Conservation (phyloP, 345 rosid species). For the Clarkia xantiana region DNA sequence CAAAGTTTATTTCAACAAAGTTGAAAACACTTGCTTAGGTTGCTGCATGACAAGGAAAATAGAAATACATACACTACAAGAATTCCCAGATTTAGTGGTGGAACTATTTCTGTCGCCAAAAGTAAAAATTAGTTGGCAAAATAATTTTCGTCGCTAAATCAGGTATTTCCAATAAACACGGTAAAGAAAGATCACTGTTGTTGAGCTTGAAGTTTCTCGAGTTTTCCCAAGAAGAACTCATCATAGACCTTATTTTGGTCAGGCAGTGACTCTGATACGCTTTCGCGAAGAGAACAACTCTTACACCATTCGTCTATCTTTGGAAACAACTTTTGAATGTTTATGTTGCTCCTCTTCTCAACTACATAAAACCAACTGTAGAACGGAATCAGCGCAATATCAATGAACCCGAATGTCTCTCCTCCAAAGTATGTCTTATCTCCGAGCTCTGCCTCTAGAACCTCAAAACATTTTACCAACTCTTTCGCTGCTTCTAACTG, state of each 20-base stretch:
- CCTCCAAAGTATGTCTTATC: conserved; percentile 14
- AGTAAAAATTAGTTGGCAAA: too few relatives aligned
- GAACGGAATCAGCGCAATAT: conserved; percentile 12
- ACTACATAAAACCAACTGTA: conserved; percentile 8
- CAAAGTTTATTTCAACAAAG: too few relatives aligned
- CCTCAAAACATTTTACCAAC: conserved; percentile 1
- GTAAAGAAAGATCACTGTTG: background rate
- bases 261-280: conserved; percentile 11
- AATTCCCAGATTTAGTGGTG: too few relatives aligned
- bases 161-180: too few relatives aligned
- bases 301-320: conserved; percentile 14
- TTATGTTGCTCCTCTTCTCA: conserved; percentile 7
- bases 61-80: too few relatives aligned
- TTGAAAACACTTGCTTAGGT: too few relatives aligned
- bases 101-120: too few relatives aligned
- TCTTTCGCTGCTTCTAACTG: conserved; percentile 10
- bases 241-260: conserved; percentile 8
- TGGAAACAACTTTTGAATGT: conserved; percentile 10
- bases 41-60: too few relatives aligned
- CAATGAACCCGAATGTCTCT: conserved; percentile 9
- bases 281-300: conserved; percentile 12
- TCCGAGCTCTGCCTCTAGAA: conserved; percentile 15
- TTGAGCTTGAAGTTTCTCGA: background rate
- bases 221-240: background rate
- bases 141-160: too few relatives aligned